These are phyloP conservation scores for Ogataea thermomethanolica DNA, from an alignment of 805 yeast species.

Conservation along the genomic window DNA sequence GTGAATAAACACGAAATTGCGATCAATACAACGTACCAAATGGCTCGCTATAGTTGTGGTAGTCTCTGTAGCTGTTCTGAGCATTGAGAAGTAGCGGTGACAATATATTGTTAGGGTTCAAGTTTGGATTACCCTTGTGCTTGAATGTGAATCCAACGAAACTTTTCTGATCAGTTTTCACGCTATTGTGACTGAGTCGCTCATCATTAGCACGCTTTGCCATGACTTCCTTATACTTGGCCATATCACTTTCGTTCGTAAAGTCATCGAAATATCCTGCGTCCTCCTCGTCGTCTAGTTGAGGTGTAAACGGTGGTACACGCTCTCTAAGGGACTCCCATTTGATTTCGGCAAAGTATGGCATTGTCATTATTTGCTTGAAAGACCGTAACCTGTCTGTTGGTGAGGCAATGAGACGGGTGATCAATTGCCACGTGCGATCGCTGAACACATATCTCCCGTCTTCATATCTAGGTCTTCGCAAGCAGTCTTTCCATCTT, in stretches of 20 bases:
- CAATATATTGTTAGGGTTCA: conserved; percentile 36
- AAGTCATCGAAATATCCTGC: conserved; percentile 99
- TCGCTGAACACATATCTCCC: conserved; percentile 92
- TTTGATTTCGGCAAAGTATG: conserved; percentile 81
- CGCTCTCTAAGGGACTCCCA: conserved; percentile 67
- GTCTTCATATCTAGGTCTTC: conserved; percentile 88
- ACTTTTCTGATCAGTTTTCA: conserved; percentile 58
- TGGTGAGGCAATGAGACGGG: conserved; percentile 76
- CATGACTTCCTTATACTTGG: conserved; percentile 94
- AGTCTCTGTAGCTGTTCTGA: conserved; percentile 20
- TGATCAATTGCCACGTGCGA: conserved; percentile 90
- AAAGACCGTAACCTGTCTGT: conserved; percentile 70
- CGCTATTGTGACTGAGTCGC: conserved; percentile 64
- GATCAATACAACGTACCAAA: conserved; percentile 34
- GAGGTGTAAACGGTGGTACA: conserved; percentile 95
- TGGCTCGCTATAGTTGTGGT: conserved; percentile 31
- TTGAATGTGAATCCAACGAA: conserved; percentile 95
- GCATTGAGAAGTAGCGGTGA: conserved; percentile 31
- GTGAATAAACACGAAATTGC: background rate
- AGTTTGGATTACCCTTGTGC: conserved; percentile 65
- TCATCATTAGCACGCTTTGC: conserved; percentile 87
- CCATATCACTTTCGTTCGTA: conserved; percentile 94
- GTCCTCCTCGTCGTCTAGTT: conserved; percentile 93
- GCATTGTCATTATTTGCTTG: conserved; percentile 73
- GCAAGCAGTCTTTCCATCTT: conserved; percentile 84